Evolutionary conservation across 805 yeast genomes (phyloP).

Genomic region (Wickerhamiella siamensis): DNA sequence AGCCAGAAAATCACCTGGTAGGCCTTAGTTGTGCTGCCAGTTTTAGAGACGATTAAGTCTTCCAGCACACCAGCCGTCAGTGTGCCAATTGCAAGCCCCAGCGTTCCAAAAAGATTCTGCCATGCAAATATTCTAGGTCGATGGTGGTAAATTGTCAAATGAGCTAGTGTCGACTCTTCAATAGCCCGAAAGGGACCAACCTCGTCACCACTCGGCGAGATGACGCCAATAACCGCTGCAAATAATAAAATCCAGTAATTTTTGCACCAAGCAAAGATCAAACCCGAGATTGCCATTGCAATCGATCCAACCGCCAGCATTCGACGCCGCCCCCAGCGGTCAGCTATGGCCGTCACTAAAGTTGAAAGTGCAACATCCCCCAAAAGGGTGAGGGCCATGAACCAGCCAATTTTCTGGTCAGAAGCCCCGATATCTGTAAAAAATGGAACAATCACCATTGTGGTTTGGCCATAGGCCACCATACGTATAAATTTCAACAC

Average conservation of each 20-base stretch:
- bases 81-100: constrained; percentile 66
- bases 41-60: constrained; percentile 22
- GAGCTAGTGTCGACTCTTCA: constrained; percentile 74
- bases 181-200: constrained; percentile 82
- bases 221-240: constrained; percentile 74
- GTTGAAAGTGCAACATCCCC: constrained; percentile 70
- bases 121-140: constrained; percentile 65
- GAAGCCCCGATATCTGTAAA: constrained; percentile 40
- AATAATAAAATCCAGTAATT: constrained; percentile 40
- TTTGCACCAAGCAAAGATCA: constrained; percentile 42
- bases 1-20: constrained; percentile 44
- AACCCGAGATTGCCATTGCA: constrained; percentile 56
- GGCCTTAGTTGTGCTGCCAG: constrained; percentile 22
- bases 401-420: constrained; percentile 51
- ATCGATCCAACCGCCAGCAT: constrained; percentile 51
- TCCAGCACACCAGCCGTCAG: constrained; percentile 46
- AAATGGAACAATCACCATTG: constrained; percentile 61
- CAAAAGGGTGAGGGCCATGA: constrained; percentile 65
- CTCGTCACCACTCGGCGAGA: constrained; percentile 80
- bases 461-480: constrained; percentile 64
- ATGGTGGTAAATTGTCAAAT: constrained; percentile 34
- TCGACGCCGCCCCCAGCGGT: constrained; percentile 47
- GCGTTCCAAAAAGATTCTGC: constrained; percentile 52
- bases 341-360: constrained; percentile 64
- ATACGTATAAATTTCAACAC: constrained; percentile 54